These are phyloP conservation scores for Fraxinus americana DNA, from an alignment of 257 asterid species.

Conservation along the genomic window DNA sequence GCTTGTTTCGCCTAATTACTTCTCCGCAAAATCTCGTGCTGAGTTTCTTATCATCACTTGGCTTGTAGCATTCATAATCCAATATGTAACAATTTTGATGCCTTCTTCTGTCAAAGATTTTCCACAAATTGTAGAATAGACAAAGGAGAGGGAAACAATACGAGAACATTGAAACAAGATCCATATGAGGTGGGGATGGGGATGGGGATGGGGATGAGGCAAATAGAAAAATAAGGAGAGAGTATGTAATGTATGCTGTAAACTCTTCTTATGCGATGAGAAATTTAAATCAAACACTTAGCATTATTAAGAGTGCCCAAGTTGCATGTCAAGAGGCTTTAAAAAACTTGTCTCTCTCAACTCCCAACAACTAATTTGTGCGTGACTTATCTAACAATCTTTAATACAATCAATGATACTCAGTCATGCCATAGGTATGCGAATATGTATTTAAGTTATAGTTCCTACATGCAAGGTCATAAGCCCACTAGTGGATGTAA, in stretches of 20 bases:
- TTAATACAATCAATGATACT: too few relatives aligned
- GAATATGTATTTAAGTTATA: background rate
- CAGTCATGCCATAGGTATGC: slow-evolving; percentile 17
- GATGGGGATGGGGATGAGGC: too few relatives aligned
- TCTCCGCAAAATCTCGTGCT: slow-evolving; percentile 68
- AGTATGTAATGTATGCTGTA: slow-evolving; percentile 1
- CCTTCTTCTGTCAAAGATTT: slow-evolving; percentile 29
- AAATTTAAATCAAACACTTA: slow-evolving; percentile 13
- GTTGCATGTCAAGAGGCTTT: slow-evolving; percentile 43
- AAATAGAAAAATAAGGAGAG: background rate
- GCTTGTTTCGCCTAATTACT: slow-evolving; percentile 63
- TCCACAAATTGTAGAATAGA: slow-evolving; percentile 36
- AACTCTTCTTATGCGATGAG: slow-evolving; percentile 16
- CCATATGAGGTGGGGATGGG: slow-evolving; percentile 34
- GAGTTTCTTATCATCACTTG: slow-evolving; percentile 51
- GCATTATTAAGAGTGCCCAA: slow-evolving; percentile 21
- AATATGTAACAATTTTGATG: slow-evolving; percentile 64
- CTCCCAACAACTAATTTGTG: slow-evolving; percentile 52
- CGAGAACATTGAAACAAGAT: slow-evolving; percentile 27
- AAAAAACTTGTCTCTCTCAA: slow-evolving; percentile 43
- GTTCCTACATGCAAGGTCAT: background rate
- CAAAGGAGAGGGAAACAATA: slow-evolving; percentile 47
- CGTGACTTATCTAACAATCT: slow-evolving; percentile 23
- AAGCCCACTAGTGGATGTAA: background rate
- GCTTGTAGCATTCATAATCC: slow-evolving; percentile 75